Base-by-base conservation (phyloP, 2,329 filamentous ascomycete species). In the Elsinoe australis region DNA sequence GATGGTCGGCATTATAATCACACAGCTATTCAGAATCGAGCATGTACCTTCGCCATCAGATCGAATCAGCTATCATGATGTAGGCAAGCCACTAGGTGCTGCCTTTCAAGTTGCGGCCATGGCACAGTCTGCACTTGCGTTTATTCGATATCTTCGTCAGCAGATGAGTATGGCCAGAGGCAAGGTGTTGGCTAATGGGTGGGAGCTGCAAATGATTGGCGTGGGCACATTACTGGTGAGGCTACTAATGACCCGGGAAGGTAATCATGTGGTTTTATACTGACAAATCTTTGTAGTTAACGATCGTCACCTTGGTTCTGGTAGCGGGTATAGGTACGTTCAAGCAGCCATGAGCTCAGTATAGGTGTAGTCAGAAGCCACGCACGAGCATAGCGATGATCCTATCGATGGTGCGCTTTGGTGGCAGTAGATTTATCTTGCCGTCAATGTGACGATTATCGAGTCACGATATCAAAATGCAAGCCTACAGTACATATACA, bases 21-120 rank as follows among this genome's bases (percentile, higher is more conserved):
- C 82, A 0, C 83, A 87, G 58, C 72, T 87, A 5, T 85, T 85
- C 56, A 71, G 74, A 15, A 67, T 82, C 3, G 73, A 82, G 57
- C 70, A 78, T 22, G 60, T 69, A 19, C 58, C 68, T 6, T 57
- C 64, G 12, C 67, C 65, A 1, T 56, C 66, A 29, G 62, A 64
- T 2, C 63, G 66, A 8, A 74, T 84, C 50, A 78, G 78, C 1
- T 86, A 79, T 59, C 76, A 71, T 51, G 63, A 72, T 8, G 66
- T 84, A 2, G 81, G 80, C 2, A 74, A 75, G 49, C 80, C 83
- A 0, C 63, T 87, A 3, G 64, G 71, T 3, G 70, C 65, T 8
- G 61, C 71, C 4, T 71, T 74, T 46, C 73, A 78, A 31, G 59
- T 51, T 31, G 62, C 67, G 19, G 75, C 75, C 0, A 67, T 78